These are phyloP conservation scores for Colletotrichum plurivorum DNA, from an alignment of 2,329 filamentous ascomycete genomes.

Conservation along the genomic window DNA sequence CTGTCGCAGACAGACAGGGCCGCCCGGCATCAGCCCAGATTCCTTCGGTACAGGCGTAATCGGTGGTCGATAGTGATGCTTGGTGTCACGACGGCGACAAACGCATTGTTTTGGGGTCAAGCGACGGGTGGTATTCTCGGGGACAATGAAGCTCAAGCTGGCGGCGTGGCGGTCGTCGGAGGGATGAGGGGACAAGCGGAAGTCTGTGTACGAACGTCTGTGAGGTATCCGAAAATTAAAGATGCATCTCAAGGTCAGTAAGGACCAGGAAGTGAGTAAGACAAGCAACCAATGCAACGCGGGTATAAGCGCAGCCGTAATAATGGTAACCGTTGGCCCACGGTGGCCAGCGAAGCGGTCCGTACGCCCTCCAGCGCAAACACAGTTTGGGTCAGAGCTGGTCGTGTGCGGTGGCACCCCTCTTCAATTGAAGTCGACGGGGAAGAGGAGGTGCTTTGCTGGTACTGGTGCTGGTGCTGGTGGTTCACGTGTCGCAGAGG, in stretches of 20 bases:
- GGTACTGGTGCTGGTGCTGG: conserved; percentile 31
- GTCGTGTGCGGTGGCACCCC: conserved; percentile 19
- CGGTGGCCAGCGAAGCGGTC: conserved; percentile 20
- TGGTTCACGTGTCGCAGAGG: conserved; percentile 36
- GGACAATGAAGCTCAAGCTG: neutral
- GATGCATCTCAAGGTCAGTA: conserved; percentile 32
- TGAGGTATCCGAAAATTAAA: conserved; percentile 34
- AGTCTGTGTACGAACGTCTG: conserved; percentile 39
- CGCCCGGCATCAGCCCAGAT: conserved; percentile 31
- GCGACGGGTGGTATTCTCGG: conserved; percentile 1
- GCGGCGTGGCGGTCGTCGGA: conserved; percentile 19
- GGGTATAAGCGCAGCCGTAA: conserved; percentile 19
- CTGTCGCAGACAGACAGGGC: conserved; percentile 35
- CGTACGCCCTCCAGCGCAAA: conserved; percentile 6
- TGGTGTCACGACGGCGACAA: conserved; percentile 7
- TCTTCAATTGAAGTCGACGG: conserved; percentile 7
- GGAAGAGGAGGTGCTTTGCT: neutral
- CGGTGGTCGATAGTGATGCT: neutral
- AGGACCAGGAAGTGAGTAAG: conserved; percentile 7
- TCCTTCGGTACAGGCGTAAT: neutral
- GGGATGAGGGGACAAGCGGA: conserved; percentile 14
- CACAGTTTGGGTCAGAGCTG: conserved; percentile 13
- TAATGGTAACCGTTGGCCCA: conserved; percentile 3
- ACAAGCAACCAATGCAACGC: conserved; percentile 5
- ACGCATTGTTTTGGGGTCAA: conserved; percentile 13